Percentiles rank a stretch among this genome's conserved stretches.
Conservation (phyloP, 306 rosid species). For the Argentina anserina region DNA sequence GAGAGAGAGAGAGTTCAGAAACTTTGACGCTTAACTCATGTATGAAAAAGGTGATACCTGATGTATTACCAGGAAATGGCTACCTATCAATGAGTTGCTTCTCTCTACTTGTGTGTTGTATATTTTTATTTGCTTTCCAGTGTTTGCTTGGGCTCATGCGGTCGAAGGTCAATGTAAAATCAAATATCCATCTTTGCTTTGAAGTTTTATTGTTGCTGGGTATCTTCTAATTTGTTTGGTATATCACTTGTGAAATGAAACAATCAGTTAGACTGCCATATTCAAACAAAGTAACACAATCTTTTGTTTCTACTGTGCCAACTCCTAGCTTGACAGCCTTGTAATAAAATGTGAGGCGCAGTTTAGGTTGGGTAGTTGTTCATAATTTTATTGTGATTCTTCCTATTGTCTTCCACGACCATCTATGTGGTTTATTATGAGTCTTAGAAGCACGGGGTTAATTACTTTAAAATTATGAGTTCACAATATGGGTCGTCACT, state of each 20-base stretch:
- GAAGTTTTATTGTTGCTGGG: background rate
- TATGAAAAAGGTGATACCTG: background rate
- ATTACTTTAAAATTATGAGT: background rate
- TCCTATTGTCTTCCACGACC: background rate
- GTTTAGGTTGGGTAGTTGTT: background rate
- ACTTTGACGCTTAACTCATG: background rate
- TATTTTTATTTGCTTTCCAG: background rate
- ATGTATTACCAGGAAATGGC: background rate
- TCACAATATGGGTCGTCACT: background rate
- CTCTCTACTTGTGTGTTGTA: background rate
- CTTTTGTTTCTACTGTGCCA: conserved; percentile 2
- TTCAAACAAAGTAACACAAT: background rate
- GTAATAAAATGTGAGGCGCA: background rate
- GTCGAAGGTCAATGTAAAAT: background rate
- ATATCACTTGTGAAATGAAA: background rate
- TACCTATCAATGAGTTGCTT: background rate
- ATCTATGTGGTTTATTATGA: background rate
- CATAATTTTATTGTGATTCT: background rate
- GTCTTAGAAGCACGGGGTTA: background rate
- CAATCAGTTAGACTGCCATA: conserved; percentile 3
- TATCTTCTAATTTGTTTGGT: background rate
- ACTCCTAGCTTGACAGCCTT: background rate
- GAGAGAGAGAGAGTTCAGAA: background rate
- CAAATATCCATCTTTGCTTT: background rate
- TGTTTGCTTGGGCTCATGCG: background rate